Conservation (phyloP, 177 flowering plant species). For the Vitis hybrid region DNA sequence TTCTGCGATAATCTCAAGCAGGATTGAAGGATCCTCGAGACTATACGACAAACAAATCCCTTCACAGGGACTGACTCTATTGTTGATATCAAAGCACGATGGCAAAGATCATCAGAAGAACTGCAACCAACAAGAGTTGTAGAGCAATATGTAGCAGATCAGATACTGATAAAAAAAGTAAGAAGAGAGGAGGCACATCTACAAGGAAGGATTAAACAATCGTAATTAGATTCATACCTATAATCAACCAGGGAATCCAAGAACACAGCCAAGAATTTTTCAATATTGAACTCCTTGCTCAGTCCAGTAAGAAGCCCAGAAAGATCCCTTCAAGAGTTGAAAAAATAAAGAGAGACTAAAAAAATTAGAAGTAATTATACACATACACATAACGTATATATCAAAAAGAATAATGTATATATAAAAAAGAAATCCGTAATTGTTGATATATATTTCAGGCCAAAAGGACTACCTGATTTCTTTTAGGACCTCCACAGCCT, state of each 20-base stretch:
- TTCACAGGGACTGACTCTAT: constrained; percentile 55
- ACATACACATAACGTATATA: too few species aligned
- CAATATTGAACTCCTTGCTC: constrained; percentile 71
- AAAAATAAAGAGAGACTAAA: neutral
- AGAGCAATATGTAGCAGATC: constrained; percentile 8
- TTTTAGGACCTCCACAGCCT: constrained; percentile 52
- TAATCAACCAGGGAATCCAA: constrained; percentile 59
- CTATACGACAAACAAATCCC: constrained; percentile 40
- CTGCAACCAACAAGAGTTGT: constrained; percentile 33
- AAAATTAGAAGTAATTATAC: neutral
- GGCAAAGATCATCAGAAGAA: constrained; percentile 48
- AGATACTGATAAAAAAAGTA: neutral
- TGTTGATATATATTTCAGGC: neutral
- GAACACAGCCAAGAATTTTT: constrained; percentile 58
- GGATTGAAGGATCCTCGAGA: constrained; percentile 47
- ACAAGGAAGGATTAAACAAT: neutral
- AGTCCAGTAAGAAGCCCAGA: constrained; percentile 49
- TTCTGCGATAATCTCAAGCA: constrained; percentile 46
- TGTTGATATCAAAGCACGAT: constrained; percentile 38
- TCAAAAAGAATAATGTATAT: neutral
- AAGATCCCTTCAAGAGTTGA: constrained; percentile 52
- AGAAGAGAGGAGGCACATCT: neutral
- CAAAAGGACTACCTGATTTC: constrained; percentile 52
- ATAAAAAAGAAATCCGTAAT: neutral
- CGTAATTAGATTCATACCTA: constrained; percentile 45